Evolutionary conservation across 2,329 filamentous ascomycete genomes (phyloP).

Genomic region (Ramichloridium luteum): DNA sequence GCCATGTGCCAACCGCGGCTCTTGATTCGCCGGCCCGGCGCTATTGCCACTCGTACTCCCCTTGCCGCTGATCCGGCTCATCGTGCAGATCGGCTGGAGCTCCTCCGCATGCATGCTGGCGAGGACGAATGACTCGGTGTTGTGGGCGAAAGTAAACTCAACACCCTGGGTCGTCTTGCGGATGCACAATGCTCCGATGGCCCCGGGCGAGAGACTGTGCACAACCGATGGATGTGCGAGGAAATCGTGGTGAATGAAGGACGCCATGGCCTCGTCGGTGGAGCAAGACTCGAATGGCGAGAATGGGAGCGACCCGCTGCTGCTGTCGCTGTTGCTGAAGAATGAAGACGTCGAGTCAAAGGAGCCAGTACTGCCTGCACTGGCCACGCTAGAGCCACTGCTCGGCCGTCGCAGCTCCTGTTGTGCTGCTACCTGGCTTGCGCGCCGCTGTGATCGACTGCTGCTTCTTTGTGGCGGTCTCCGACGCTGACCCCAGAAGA

Average conservation of each 20-base stretch:
- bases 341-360: too few relatives aligned
- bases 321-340: too few relatives aligned
- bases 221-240: constrained; percentile 80
- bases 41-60: constrained; percentile 27
- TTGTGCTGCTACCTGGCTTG: too few relatives aligned
- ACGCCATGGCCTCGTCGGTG: constrained; percentile 58
- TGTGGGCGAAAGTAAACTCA: constrained; percentile 88
- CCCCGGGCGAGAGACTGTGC: constrained; percentile 67
- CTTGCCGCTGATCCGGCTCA: constrained; percentile 60
- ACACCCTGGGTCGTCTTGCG: constrained; percentile 69
- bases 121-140: constrained; percentile 76
- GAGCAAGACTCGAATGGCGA: neutral
- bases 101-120: constrained; percentile 81
- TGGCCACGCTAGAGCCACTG: neutral
- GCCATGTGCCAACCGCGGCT: constrained; percentile 1
- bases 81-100: constrained; percentile 62
- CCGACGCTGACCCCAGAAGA: constrained; percentile 55
- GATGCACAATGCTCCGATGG: constrained; percentile 80
- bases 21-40: too few relatives aligned
- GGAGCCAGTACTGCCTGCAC: neutral
- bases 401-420: too few relatives aligned
- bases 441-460: constrained; percentile 49
- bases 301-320: neutral
- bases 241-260: constrained; percentile 79
- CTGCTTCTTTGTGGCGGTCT: constrained; percentile 28